Evolutionary conservation across 495 filamentous ascomycete species (phyloP), one percentile per base, ranked within the genome.

Genomic region (Aspergillus affinis): DNA sequence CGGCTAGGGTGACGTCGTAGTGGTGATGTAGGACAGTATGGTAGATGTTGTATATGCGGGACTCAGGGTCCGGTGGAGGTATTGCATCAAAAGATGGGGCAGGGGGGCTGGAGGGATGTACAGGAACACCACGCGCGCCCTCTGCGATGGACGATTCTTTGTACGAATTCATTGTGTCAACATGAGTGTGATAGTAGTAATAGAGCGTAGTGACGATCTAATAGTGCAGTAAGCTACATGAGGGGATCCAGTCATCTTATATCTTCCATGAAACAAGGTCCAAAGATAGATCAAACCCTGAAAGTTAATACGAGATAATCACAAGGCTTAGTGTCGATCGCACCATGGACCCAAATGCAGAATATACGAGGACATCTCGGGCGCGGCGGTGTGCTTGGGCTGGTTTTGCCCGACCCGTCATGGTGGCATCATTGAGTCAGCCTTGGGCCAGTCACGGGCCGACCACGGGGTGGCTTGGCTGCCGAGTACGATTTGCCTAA

Each of bases 1-100:
- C 57, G 19, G 53, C 48, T 13, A 63, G 49, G 3, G 54, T 64
- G 44, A 78, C 61, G 2, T 68, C 58, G 61, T 73, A 76, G 55
- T 73, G 36, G 15, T 69, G 61, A 4, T 54, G 67, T 30, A 61
- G 70, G 6, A 64, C 19, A 23, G 65, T 72, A 49, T 71, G 61
- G 29, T 70, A 71, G 57, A 75, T 61, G 47, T 65, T 57, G 48
- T 61, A 64, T n/a, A 59, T 27, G 27, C 55, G 56, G 32, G 51
- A 48, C 2, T 18, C 21, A 12, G 15, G 0, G 10, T 9, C n/a
- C 8, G 20, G 9, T 23, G 0, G 45, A 23, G 54, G 19, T 5
- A 29, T n/a, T 18, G 10, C 23, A 0, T 20, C 58, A 49, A 55
- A 51, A 20, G 29, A 19, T 3, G 58, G 45, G 27, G 32, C 58